phyloP scores from a whole-genome alignment of 2,329 filamentous ascomycete genomes.

The Canariomyces notabilis region DNA sequence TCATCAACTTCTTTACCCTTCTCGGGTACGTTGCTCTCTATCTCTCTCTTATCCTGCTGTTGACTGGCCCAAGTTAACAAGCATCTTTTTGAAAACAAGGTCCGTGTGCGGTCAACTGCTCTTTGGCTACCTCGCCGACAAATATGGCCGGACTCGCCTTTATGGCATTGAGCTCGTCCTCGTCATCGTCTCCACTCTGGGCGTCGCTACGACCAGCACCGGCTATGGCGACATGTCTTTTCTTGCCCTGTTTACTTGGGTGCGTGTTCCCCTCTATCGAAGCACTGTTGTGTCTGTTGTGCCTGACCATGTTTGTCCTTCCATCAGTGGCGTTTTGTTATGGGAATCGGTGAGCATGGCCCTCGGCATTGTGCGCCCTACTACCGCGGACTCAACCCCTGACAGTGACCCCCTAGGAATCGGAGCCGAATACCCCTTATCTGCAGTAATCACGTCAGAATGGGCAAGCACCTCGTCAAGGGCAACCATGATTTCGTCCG shows the following conservation, averaged over 20 bases:
- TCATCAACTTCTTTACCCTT: conserved; percentile 50
- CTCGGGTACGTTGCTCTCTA: conserved; percentile 32
- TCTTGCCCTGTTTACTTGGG: conserved; percentile 46
- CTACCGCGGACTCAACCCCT: neutral
- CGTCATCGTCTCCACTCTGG: conserved; percentile 53
- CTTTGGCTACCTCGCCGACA: conserved; percentile 51
- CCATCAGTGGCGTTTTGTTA: conserved; percentile 46
- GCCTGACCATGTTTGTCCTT: neutral
- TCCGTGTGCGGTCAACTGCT: conserved; percentile 48
- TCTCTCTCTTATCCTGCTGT: neutral
- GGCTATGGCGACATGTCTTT: conserved; percentile 48
- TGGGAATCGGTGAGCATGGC: conserved; percentile 42
- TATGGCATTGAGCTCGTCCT: conserved; percentile 54
- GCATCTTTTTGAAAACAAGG: conserved; percentile 9
- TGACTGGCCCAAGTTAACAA: neutral
- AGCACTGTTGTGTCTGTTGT: neutral
- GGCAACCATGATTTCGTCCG: conserved; percentile 61
- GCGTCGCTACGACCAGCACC: conserved; percentile 48
- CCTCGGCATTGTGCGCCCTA: neutral
- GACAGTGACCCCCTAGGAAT: conserved; percentile 42
- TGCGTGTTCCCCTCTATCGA: conserved; percentile 19
- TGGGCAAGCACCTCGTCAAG: conserved; percentile 59
- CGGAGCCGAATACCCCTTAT: conserved; percentile 64
- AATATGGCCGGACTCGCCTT: conserved; percentile 49
- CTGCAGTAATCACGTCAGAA: conserved; percentile 63